These are phyloP conservation scores for Carex arenaria DNA, from an alignment of 202 grass and related monocot genomes.

Conservation along the genomic window DNA sequence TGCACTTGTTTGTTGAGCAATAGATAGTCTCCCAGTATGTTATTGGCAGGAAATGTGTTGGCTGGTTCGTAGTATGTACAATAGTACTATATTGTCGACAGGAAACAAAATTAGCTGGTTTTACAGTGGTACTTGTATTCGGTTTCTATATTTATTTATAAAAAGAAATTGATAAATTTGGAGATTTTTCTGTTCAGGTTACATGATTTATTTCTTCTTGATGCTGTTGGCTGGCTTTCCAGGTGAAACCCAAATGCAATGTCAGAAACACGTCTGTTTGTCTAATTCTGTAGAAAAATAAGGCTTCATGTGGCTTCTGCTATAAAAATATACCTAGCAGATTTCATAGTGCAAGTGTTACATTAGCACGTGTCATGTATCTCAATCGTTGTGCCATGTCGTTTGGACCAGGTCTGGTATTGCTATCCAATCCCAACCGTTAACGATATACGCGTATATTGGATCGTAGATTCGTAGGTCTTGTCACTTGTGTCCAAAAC, in stretches of 20 bases:
- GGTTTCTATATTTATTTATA: slow-evolving; percentile 8
- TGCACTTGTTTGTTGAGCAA: neutral
- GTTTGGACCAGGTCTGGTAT: too few species aligned
- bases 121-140: slow-evolving; percentile 6
- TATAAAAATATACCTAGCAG: neutral
- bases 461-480: too few species aligned
- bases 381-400: too few species aligned
- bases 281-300: too few species aligned
- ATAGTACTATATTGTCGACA: neutral
- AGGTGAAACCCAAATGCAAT: neutral
- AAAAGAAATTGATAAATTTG: neutral
- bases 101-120: neutral
- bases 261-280: neutral
- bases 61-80: neutral
- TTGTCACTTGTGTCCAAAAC: too few species aligned
- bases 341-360: neutral
- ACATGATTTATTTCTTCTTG: neutral
- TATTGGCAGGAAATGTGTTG: neutral
- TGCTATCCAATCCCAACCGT: too few species aligned
- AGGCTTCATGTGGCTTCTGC: neutral
- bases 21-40: neutral
- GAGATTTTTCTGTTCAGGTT: neutral
- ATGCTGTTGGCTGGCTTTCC: neutral
- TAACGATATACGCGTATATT: too few species aligned
- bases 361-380: neutral